Conservation (phyloP, 139 green algal species). For the Choricystis sp. region DNA sequence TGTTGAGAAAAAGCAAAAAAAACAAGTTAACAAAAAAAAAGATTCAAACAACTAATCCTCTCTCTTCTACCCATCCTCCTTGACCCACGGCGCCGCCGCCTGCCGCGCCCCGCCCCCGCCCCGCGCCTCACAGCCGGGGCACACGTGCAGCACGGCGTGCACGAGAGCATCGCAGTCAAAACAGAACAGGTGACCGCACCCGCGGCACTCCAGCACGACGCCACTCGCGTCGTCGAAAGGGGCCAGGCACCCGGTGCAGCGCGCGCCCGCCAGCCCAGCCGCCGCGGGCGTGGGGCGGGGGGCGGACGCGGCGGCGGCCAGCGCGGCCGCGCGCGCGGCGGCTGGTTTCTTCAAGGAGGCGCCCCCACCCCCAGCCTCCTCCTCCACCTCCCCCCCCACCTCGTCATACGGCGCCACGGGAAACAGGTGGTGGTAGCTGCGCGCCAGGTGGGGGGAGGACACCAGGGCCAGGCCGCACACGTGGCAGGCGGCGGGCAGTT, state of each 20-base stretch:
- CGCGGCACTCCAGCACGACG: conserved; percentile 44
- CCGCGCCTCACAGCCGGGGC: conserved; percentile 66
- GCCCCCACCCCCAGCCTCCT: conserved; percentile 2
- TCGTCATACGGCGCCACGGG: conserved; percentile 67
- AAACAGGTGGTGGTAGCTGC: conserved; percentile 98
- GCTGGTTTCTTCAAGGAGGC: conserved; percentile 5
- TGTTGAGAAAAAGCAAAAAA: neutral
- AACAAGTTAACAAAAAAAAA: neutral
- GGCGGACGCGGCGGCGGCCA: neutral
- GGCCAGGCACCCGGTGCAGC: neutral
- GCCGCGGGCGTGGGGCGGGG: neutral
- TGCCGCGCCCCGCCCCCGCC: too few species aligned
- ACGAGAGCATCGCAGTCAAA: conserved; percentile 87
- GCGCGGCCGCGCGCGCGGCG: neutral
- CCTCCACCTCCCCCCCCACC: conserved; percentile 10
- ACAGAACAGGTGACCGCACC: conserved; percentile 72
- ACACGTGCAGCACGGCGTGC: conserved; percentile 88
- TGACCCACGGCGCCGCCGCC: neutral
- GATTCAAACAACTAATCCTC: neutral
- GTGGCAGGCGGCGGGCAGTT: conserved; percentile 76
- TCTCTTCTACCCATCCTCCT: neutral
- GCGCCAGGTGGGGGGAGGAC: conserved; percentile 81
- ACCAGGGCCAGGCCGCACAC: conserved; percentile 89
- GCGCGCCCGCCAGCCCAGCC: neutral
- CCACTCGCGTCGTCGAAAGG: conserved; percentile 19